These are phyloP conservation scores for Iris macrosiphon DNA, from an alignment of 106 monocot genomes.

Conservation along the genomic window DNA sequence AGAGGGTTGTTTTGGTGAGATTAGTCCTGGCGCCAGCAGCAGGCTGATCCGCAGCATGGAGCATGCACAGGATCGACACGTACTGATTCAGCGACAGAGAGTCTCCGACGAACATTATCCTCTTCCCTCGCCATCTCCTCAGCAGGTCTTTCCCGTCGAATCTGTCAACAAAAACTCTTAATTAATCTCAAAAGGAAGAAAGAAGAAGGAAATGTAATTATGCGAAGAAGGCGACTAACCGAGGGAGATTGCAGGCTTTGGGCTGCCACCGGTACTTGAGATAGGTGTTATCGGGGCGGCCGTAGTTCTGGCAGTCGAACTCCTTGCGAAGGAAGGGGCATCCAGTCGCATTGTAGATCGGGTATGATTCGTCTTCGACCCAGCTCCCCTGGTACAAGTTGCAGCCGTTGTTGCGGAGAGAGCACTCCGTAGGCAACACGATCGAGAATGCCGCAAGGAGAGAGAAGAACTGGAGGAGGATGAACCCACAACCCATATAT, in stretches of 20 bases:
- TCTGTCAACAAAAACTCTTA: slow-evolving; percentile 7
- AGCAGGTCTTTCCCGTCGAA: slow-evolving; percentile 45
- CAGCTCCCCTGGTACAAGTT: slow-evolving; percentile 54
- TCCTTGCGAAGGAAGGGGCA: slow-evolving; percentile 62
- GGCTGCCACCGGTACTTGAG: slow-evolving; percentile 75
- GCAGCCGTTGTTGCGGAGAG: slow-evolving; percentile 5
- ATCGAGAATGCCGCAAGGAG: not conserved
- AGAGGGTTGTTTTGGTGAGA: slow-evolving; percentile 1
- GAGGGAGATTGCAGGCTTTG: slow-evolving; percentile 2
- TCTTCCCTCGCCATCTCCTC: slow-evolving; percentile 37
- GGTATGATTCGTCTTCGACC: slow-evolving; percentile 64
- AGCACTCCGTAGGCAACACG: not conserved
- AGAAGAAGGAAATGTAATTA: not conserved
- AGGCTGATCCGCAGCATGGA: slow-evolving; percentile 27
- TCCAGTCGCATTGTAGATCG: slow-evolving; percentile 46
- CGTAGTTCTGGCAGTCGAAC: slow-evolving; percentile 64
- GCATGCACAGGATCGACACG: slow-evolving; percentile 46
- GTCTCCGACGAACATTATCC: slow-evolving; percentile 58
- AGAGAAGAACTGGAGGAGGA: too few relatives aligned
- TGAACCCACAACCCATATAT: too few relatives aligned
- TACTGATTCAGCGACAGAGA: slow-evolving; percentile 48
- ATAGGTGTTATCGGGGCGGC: slow-evolving; percentile 54
- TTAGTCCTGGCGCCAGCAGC: slow-evolving; percentile 11
- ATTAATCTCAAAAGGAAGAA: not conserved
- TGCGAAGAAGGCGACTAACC: slow-evolving; percentile 17